Evolutionary conservation across 1,284 basidiomycete genomes (phyloP).

Genomic region (Puccinia brachypodii): DNA sequence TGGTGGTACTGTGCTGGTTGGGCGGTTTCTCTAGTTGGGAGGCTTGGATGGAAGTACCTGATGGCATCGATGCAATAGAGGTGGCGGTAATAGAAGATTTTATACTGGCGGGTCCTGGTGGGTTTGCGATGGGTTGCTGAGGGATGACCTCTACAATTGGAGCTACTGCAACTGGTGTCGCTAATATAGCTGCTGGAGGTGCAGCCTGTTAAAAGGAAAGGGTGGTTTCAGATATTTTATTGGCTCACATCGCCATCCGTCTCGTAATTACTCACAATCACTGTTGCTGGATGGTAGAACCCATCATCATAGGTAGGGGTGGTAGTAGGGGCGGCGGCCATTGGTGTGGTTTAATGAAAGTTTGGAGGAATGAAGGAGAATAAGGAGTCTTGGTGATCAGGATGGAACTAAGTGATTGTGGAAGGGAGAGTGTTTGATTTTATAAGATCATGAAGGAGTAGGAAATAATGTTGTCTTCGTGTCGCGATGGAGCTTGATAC

Average conservation of each 20-base stretch:
- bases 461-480: no score
- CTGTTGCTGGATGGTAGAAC: conserved; percentile 17
- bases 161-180: neutral
- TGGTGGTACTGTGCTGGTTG: neutral
- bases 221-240: neutral
- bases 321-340: neutral
- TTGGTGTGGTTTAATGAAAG: no score
- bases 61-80: conserved; percentile 11
- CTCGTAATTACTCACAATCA: neutral
- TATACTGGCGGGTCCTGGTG: neutral
- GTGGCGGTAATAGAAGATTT: conserved; percentile 1
- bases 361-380: no score
- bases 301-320: conserved; percentile 38
- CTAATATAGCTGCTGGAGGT: neutral
- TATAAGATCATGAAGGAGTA: no score
- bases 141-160: neutral
- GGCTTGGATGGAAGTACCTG: neutral
- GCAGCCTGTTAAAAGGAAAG: neutral
- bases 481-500: no score
- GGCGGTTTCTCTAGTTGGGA: neutral
- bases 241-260: neutral
- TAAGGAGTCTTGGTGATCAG: no score
- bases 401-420: no score
- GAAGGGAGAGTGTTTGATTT: no score
- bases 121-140: neutral